Base-by-base conservation (phyloP, 345 rosid species). In the Brassica rapa region DNA sequence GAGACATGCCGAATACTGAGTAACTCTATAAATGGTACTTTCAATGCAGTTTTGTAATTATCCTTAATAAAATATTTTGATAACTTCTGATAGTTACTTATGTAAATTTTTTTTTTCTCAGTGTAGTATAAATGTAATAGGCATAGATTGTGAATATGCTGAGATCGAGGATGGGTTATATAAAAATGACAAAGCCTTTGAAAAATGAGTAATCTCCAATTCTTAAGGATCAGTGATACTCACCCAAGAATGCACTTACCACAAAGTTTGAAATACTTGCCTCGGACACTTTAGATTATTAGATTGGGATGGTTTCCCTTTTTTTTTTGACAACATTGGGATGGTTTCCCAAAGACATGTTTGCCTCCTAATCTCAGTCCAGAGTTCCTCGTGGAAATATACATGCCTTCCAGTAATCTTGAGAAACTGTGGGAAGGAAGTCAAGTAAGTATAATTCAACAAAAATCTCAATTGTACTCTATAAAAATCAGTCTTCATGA, bases 1-100 rank as follows among this genome's bases (percentile, higher is more conserved):
- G 81, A 85, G 55, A 64, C 56, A 6, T 19, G 72, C 65, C 73
- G 39, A 62, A 77, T 77, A 4, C 30, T 60, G 14, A 19, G 11
- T 78, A 12, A n/a, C n/a, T n/a, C n/a, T n/a, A n/a, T n/a, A n/a
- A n/a, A n/a, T n/a, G n/a, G n/a, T n/a, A n/a, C n/a, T n/a, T n/a
- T n/a, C n/a, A n/a, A n/a, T 33, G 3, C 12, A 6, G 55, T n/a
- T n/a, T n/a, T 46, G 14, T 33, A 12, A 46, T 70, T 25, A 24
- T 30, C 10, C 1, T 0, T 15, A 11, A 2, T 14, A 24, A 37
- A 63, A 12, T 4, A 8, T 39, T n/a, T n/a, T n/a, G n/a, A n/a
- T n/a, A n/a, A n/a, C n/a, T n/a, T n/a, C n/a, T n/a, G n/a, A n/a
- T 39, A 2, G n/a, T 32, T 46, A 46, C 49, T 41, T 10, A 10